phyloP scores from a whole-genome alignment of 2,329 filamentous ascomycete species.

The Amauroascus niger region DNA sequence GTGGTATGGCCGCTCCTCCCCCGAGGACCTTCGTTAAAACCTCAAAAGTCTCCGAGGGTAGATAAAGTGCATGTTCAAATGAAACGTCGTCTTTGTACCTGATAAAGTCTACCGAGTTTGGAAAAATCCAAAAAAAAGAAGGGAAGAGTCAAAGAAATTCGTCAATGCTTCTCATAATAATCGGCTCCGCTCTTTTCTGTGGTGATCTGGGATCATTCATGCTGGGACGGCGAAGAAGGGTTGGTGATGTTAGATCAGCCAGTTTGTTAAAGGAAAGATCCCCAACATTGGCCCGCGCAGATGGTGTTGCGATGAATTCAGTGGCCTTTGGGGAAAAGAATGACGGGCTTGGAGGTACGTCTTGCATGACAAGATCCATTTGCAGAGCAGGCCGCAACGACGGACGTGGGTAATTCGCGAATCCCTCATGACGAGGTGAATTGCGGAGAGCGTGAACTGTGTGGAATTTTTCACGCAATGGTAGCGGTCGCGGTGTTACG shows the following conservation, averaged over 20 bases:
- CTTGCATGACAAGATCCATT: constrained; percentile 33
- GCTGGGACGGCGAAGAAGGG: constrained; percentile 2
- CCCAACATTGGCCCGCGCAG: constrained; percentile 26
- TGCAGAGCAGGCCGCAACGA: constrained; percentile 19
- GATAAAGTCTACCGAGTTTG: background rate
- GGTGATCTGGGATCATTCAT: constrained; percentile 34
- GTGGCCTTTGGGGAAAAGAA: constrained; percentile 39
- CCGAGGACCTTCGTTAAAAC: background rate
- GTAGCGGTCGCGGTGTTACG: constrained; percentile 30
- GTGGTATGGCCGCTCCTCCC: background rate
- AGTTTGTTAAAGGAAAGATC: constrained; percentile 22
- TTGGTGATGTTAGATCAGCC: constrained; percentile 1
- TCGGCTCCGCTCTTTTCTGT: constrained; percentile 29
- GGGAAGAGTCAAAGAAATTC: constrained; percentile 32
- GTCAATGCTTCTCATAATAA: constrained; percentile 40
- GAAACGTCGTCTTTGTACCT: background rate
- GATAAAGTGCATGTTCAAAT: background rate
- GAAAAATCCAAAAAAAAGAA: constrained; percentile 7
- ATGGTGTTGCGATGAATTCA: constrained; percentile 34
- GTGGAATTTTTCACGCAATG: constrained; percentile 32
- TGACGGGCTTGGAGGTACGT: constrained; percentile 30
- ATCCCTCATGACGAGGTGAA: constrained; percentile 11
- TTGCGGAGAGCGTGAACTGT: constrained; percentile 14
- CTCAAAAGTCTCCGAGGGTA: background rate
- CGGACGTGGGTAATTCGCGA: constrained; percentile 10